Evolutionary conservation across 2,329 filamentous ascomycete species (phyloP), one percentile per base, ranked within the genome.

Genomic region (Monosporascus sp.): DNA sequence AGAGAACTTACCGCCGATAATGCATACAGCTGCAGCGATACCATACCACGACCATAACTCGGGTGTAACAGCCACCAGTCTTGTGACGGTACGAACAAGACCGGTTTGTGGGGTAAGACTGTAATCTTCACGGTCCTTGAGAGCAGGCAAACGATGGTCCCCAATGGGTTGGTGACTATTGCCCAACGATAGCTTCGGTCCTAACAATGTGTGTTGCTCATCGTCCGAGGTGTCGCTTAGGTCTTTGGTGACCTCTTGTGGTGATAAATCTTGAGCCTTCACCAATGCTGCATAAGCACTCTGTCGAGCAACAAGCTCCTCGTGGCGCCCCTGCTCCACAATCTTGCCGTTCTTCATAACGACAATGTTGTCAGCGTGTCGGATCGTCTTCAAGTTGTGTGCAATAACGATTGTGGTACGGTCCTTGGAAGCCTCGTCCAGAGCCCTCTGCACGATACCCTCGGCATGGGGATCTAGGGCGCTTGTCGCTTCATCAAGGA

Each of bases 401-500:
- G 85, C 83, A 51, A 87, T 84, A 11, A 82, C 75, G 38, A 88
- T 82, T 0, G 82, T 86, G 0, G 84, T 87, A 27, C 83, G 73
- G 24, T 76, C 75, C 37, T 74, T 69, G 0, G 81, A 79, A 1
- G 83, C 72, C 17, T 71, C 71, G 50, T 78, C 75, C 11, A 83
- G 72, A 1, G 80, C 80, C 47, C 73, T 65, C 58, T 83, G 80
- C 1, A 84, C 81, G 17, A 79, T 69, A 1, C 70, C 67, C 50
- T 75, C 72, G 4, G 73, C 67, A 15, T 74, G 67, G 0, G 71
- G 65, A 48, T 74, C 71, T 24, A 74, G 64, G 8, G 83, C 81
- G 47, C 78, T n/a, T n/a, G n/a, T 83, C 0, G 85, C 88, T 66
- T 88, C 85, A 58, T 88, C 85, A 1, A 88, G 70, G 17, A 88